These are phyloP conservation scores for Stephania cephalantha DNA, from an alignment of 164 flowering plant genomes.

Conservation along the genomic window DNA sequence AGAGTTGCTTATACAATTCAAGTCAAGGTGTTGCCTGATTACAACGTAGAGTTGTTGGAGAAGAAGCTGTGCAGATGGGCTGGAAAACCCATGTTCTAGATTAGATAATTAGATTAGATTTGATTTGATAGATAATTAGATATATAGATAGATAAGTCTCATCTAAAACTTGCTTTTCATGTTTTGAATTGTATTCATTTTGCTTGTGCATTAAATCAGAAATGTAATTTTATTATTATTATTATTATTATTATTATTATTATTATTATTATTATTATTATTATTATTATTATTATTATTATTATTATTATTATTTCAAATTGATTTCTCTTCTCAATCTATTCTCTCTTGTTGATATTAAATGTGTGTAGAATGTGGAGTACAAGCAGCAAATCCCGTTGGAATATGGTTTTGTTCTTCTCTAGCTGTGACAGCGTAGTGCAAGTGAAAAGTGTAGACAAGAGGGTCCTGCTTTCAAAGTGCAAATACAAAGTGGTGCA, in stretches of 20 bases:
- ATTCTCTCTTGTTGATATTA: neutral
- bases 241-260: too few species aligned
- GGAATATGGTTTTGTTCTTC: too few species aligned
- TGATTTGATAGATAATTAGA: too few species aligned
- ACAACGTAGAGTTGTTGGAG: constrained; percentile 12
- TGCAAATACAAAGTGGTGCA: too few species aligned
- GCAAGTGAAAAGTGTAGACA: neutral
- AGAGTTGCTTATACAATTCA: constrained; percentile 20
- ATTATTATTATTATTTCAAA: too few species aligned
- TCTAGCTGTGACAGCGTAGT: too few species aligned
- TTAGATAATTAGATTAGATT: neutral
- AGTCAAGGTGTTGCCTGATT: constrained; percentile 12
- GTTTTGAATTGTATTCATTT: neutral
- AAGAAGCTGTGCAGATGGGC: constrained; percentile 5
- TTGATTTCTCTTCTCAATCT: neutral
- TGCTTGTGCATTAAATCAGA: too few species aligned
- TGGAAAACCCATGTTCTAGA: neutral
- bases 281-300: too few species aligned
- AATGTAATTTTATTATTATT: too few species aligned
- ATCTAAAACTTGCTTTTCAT: neutral
- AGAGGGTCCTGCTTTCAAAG: neutral
- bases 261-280: too few species aligned
- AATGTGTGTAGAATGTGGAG: neutral
- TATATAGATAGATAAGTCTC: neutral
- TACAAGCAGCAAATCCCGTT: too few species aligned